Base-by-base conservation (phyloP, 1,284 basidiomycete species). In the Tilletia indica region DNA sequence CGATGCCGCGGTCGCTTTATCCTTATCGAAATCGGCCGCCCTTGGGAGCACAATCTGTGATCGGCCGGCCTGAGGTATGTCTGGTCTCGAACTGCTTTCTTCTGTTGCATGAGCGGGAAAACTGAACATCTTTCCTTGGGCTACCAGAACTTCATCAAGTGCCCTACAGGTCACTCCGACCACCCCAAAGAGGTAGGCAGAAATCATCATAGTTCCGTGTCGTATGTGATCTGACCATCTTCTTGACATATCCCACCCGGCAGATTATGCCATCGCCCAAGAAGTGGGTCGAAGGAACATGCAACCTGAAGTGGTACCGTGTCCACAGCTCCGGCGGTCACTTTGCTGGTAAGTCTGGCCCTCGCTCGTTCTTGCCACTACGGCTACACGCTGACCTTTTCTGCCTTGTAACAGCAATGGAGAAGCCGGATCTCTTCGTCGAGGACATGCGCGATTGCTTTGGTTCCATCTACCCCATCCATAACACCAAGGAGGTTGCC, bases 1-100 rank as follows among this genome's bases (percentile, higher is more conserved):
- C 85, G 2, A 85, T 83, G 73, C 79, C 86, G 0, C 82, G 85
- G 0, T 85, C 85, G 6, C 78, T 87, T 70, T 87, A 85, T 71
- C 81, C 85, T 19, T 87, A 87, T 72, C 81, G 86, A 8, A 82
- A 85, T 48, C 83, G 85, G 14, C 77, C 83, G 72, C 39, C 69
- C 0, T 38, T 67, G 6, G 76, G 72, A 3, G 58, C 61, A 0
- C 16, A 49, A 3, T 36, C 51, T n/a, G 66, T 74, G 21, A 73
- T 70, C 21, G 72, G 68, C 67, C 64, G 71, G 36, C 71, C 73
- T 19, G 31, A 36, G 61, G 61, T 64, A 64, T 39, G 61, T 64
- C 14, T 58, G 3, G 38, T 16, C 36, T 42, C 31, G 42, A 8
- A 8, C 3, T 45, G 42, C 9, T 14, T 45, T 14, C 6, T 31